phyloP scores from a whole-genome alignment of 148 eudicot genomes.

The Amaranthus cruentus region DNA sequence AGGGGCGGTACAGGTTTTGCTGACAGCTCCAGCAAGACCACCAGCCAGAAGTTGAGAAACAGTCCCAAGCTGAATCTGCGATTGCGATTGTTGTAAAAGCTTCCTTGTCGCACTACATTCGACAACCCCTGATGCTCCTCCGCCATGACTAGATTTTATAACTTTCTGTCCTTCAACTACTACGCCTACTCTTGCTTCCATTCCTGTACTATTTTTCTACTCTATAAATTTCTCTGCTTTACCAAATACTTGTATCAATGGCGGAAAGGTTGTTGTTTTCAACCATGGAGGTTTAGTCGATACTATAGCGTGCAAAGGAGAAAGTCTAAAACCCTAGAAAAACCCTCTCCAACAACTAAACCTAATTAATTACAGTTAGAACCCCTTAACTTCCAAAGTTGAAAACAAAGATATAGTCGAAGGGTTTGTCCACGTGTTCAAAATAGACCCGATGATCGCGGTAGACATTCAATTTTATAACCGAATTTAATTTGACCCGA shows the following conservation, averaged over 20 bases:
- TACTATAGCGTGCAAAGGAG: background rate
- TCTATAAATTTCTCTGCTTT: background rate
- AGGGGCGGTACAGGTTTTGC: conserved; percentile 84
- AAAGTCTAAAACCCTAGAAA: background rate
- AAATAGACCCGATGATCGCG: too few relatives aligned
- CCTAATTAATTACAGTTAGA: too few relatives aligned
- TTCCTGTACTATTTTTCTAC: background rate
- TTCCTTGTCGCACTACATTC: conserved; percentile 42
- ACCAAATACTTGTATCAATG: too few relatives aligned
- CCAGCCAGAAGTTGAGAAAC: conserved; percentile 73
- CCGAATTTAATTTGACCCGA: too few relatives aligned
- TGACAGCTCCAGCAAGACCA: conserved; percentile 75
- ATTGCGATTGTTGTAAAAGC: conserved; percentile 38
- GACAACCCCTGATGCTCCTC: conserved; percentile 37
- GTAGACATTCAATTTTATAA: too few relatives aligned
- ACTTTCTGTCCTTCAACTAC: conserved; percentile 20
- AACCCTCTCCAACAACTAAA: background rate
- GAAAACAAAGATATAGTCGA: too few relatives aligned
- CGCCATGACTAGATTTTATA: conserved; percentile 30
- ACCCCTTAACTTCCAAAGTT: too few relatives aligned
- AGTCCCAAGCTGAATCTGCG: conserved; percentile 57
- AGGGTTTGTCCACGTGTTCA: too few relatives aligned
- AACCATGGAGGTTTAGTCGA: background rate
- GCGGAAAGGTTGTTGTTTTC: background rate
- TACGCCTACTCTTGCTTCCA: conserved; percentile 32